Conservation (phyloP, 257 asterid species). For the Marsdenia floribunda region DNA sequence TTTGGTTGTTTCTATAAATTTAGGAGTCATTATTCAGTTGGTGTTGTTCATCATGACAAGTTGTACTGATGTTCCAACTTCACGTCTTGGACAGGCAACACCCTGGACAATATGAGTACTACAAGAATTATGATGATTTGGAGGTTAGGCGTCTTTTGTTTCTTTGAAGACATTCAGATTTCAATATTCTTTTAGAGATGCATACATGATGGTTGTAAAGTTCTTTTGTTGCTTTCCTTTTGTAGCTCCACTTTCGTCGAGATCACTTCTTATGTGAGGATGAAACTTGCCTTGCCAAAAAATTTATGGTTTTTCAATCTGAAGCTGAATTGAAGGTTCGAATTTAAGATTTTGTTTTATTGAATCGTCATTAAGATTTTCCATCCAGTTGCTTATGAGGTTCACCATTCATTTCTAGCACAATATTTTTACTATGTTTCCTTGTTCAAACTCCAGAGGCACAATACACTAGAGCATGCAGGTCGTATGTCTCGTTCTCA, state of each 20-base stretch:
- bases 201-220: neutral
- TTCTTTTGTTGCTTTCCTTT: constrained; percentile 15
- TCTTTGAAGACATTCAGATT: neutral
- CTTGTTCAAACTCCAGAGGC: constrained; percentile 59
- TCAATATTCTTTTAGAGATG: constrained; percentile 11
- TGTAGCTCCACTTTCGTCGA: constrained; percentile 76
- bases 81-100: constrained; percentile 56
- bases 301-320: constrained; percentile 71
- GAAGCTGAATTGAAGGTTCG: constrained; percentile 89
- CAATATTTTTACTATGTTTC: constrained; percentile 5
- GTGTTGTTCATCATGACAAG: neutral
- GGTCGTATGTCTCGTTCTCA: constrained; percentile 95
- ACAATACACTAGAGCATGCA: constrained; percentile 82
- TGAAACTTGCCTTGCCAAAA: constrained; percentile 77
- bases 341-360: neutral
- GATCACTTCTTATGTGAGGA: constrained; percentile 92
- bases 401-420: neutral
- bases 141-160: constrained; percentile 48
- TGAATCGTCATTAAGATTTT: neutral
- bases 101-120: constrained; percentile 93
- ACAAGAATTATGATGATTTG: constrained; percentile 80
- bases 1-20: neutral
- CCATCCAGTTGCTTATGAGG: neutral
- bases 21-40: neutral
- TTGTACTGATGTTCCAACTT: neutral